These are phyloP conservation scores for Colletotrichum neosansevieriae DNA, from an alignment of 2,329 filamentous ascomycete species.

Conservation along the genomic window DNA sequence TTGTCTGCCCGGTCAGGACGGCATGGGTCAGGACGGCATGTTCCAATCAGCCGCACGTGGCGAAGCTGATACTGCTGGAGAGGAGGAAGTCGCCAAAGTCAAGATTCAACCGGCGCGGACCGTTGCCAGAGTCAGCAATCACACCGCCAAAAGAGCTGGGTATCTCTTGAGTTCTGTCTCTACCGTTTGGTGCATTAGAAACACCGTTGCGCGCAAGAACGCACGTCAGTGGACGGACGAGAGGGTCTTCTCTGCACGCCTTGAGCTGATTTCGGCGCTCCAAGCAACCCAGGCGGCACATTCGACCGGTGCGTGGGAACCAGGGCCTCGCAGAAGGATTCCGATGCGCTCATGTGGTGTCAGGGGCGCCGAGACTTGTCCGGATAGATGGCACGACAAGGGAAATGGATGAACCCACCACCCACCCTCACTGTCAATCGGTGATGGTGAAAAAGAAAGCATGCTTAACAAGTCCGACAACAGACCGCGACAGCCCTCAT, in stretches of 20 bases:
- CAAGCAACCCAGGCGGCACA: conserved; percentile 11
- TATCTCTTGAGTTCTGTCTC: conserved; percentile 1
- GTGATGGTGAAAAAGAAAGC: conserved; percentile 11
- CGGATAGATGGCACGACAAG: conserved; percentile 20
- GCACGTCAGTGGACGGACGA: not conserved
- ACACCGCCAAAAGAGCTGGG: conserved; percentile 14
- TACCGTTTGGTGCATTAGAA: not conserved
- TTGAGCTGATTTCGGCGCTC: conserved; percentile 4
- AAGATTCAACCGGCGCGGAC: conserved; percentile 1
- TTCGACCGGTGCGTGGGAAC: not conserved
- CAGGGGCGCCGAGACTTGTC: conserved; percentile 24
- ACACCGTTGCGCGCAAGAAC: not conserved
- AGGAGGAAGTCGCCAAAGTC: not conserved
- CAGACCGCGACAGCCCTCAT: not conserved
- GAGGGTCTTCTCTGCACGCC: conserved; percentile 9
- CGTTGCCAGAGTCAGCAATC: conserved; percentile 21
- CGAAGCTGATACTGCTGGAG: conserved; percentile 10
- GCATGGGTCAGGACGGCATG: not conserved
- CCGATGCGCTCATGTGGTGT: conserved; percentile 21
- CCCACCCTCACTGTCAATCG: not conserved
- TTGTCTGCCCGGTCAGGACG: not conserved
- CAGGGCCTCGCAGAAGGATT: conserved; percentile 12
- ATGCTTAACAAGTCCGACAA: not conserved
- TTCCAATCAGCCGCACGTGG: conserved; percentile 13
- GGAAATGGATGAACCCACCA: conserved; percentile 26